Conservation (phyloP, 768 basidiomycete genomes). For the Strobilomyces confusus region DNA sequence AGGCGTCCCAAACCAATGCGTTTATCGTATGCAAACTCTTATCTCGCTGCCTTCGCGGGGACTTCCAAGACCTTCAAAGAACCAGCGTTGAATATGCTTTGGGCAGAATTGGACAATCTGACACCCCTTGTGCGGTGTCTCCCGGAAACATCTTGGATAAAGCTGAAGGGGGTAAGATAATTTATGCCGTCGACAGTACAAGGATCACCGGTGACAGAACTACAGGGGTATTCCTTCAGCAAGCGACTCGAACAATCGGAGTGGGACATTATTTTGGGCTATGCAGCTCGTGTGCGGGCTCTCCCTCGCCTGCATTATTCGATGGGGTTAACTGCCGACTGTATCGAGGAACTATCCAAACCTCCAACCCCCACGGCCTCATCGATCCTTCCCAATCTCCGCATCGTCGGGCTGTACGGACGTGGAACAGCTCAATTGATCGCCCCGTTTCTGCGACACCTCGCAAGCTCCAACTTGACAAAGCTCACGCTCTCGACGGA, state of each 20-base stretch:
- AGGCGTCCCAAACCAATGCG: background rate
- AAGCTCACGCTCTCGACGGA: background rate
- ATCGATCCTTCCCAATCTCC: slow-evolving; percentile 12
- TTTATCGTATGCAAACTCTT: background rate
- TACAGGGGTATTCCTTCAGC: slow-evolving; percentile 2
- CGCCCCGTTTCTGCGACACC: background rate
- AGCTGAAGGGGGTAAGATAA: background rate
- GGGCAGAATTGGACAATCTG: slow-evolving; percentile 5
- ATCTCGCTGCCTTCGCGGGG: slow-evolving; percentile 3
- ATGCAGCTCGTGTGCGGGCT: slow-evolving; percentile 10
- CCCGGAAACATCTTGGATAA: background rate
- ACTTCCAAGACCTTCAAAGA: slow-evolving; percentile 16
- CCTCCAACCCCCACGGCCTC: background rate
- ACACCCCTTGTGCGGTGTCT: background rate
- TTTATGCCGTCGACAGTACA: background rate
- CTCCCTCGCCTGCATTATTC: background rate
- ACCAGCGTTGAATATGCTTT: slow-evolving; percentile 10
- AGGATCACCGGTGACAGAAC: background rate
- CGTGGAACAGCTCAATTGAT: background rate
- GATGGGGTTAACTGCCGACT: background rate
- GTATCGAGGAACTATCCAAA: slow-evolving; percentile 1
- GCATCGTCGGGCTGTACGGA: background rate
- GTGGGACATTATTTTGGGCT: slow-evolving; percentile 10
- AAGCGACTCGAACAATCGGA: background rate
- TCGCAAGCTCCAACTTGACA: background rate